Percentiles rank a stretch among this genome's conserved stretches.
Conservation (phyloP, 1,284 basidiomycete species). For the Moesziomyces antarcticus region DNA sequence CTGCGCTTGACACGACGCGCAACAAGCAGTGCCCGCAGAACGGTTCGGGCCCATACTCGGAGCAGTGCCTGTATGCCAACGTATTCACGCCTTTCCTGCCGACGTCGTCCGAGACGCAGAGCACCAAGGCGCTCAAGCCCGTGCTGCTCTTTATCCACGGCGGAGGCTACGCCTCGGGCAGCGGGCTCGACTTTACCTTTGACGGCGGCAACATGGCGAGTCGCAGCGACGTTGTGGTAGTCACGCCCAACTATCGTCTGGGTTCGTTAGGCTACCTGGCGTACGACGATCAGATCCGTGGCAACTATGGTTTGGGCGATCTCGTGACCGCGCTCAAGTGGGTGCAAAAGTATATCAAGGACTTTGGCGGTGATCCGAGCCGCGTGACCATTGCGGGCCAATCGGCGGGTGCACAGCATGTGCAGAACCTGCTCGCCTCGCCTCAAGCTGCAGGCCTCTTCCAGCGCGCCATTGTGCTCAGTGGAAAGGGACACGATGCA, state of each 20-base stretch:
- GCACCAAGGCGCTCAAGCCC: constrained; percentile 69
- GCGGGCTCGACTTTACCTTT: constrained; percentile 68
- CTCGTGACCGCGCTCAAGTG: constrained; percentile 69
- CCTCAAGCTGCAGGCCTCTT: constrained; percentile 36
- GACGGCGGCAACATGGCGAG: constrained; percentile 71
- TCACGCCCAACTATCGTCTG: constrained; percentile 73
- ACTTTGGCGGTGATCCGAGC: constrained; percentile 76
- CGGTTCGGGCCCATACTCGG: constrained; percentile 22
- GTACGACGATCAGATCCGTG: constrained; percentile 43
- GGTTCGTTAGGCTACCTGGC: constrained; percentile 48
- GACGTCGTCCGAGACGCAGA: constrained; percentile 48
- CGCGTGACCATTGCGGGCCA: constrained; percentile 87
- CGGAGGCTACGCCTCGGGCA: constrained; percentile 69
- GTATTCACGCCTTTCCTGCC: constrained; percentile 72
- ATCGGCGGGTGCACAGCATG: constrained; percentile 77
- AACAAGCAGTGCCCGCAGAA: constrained; percentile 37
- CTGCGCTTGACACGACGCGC: constrained; percentile 15
- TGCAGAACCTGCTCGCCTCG: constrained; percentile 38
- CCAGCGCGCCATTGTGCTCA: constrained; percentile 37
- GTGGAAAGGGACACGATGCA: constrained; percentile 28
- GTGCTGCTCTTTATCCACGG: constrained; percentile 72
- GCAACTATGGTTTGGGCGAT: constrained; percentile 62
- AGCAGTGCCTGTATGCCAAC: constrained; percentile 74
- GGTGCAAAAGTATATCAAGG: constrained; percentile 72
- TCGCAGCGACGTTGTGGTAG: constrained; percentile 72